Conservation (phyloP, 2,329 filamentous ascomycete species). For the Tothia fuscella region DNA sequence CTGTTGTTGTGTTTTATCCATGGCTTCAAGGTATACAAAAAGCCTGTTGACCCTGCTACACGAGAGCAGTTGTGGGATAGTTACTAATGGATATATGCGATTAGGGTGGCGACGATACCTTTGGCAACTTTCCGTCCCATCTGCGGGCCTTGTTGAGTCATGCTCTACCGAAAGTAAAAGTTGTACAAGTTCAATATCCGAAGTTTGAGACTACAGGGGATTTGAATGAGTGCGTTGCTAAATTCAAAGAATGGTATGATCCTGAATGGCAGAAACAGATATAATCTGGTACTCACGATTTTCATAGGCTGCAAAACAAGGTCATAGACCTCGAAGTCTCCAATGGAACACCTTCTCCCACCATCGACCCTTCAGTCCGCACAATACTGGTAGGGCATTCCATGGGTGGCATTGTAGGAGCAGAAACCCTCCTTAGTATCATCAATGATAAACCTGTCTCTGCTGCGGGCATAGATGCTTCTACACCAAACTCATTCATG, state of each 20-base stretch:
- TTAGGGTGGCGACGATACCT: slow-evolving; percentile 66
- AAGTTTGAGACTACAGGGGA: slow-evolving; percentile 74
- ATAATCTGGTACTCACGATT: neutral
- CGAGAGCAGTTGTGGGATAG: neutral
- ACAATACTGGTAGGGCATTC: slow-evolving; percentile 77
- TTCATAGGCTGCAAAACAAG: slow-evolving; percentile 65
- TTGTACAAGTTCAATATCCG: slow-evolving; percentile 62
- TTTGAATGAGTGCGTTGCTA: slow-evolving; percentile 54
- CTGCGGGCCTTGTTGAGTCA: slow-evolving; percentile 52
- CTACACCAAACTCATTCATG: slow-evolving; percentile 52
- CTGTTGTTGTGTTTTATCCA: slow-evolving; percentile 75
- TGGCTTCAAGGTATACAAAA: slow-evolving; percentile 56
- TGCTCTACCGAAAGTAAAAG: slow-evolving; percentile 55
- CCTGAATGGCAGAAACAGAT: neutral
- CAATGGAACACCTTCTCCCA: slow-evolving; percentile 68
- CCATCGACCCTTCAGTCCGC: slow-evolving; percentile 72
- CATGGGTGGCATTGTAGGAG: slow-evolving; percentile 86
- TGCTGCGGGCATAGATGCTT: slow-evolving; percentile 23
- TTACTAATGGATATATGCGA: no score
- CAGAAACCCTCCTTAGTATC: slow-evolving; percentile 71
- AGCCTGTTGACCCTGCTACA: neutral
- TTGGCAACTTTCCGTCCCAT: slow-evolving; percentile 63
- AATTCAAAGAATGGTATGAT: slow-evolving; percentile 63
- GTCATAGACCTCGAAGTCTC: slow-evolving; percentile 91
- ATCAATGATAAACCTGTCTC: slow-evolving; percentile 46